phyloP scores from a whole-genome alignment of 345 rosid genomes.

The Citrus inodora region DNA sequence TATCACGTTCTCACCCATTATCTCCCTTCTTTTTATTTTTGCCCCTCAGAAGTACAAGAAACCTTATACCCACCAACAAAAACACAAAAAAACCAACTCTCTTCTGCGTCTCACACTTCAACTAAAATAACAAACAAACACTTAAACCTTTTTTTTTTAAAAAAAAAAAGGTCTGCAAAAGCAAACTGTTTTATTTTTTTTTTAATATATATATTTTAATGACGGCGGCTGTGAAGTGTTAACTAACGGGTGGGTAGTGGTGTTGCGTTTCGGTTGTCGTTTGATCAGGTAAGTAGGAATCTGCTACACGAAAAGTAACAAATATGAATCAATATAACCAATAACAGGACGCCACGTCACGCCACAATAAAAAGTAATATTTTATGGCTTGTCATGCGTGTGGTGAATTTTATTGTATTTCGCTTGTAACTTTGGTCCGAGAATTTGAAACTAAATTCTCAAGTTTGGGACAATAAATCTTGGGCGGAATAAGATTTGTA shows the following conservation, averaged over 20 bases:
- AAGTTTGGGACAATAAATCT: background rate
- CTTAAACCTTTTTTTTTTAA: background rate
- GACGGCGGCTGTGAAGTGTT: conserved; percentile 65
- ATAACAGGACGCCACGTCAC: background rate
- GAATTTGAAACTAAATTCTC: background rate
- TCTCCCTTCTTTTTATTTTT: background rate
- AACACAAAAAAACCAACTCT: conserved; percentile 3
- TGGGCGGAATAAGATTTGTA: background rate
- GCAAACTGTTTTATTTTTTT: background rate
- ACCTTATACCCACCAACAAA: conserved; percentile 14
- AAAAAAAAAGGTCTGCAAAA: background rate
- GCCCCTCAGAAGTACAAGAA: conserved; percentile 10
- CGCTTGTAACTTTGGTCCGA: background rate
- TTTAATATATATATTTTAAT: background rate
- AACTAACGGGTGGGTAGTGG: conserved; percentile 42
- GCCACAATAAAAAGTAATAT: background rate
- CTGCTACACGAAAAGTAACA: background rate
- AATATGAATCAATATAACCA: background rate
- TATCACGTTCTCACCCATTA: conserved; percentile 40
- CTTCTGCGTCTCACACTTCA: background rate
- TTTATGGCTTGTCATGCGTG: background rate
- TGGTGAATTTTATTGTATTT: background rate
- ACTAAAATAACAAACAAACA: conserved; percentile 21
- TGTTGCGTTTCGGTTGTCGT: conserved; percentile 32
- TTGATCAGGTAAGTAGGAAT: background rate